These are phyloP conservation scores for Pythium sp. DNA, from an alignment of 352 stramenopile species.

Conservation along the genomic window DNA sequence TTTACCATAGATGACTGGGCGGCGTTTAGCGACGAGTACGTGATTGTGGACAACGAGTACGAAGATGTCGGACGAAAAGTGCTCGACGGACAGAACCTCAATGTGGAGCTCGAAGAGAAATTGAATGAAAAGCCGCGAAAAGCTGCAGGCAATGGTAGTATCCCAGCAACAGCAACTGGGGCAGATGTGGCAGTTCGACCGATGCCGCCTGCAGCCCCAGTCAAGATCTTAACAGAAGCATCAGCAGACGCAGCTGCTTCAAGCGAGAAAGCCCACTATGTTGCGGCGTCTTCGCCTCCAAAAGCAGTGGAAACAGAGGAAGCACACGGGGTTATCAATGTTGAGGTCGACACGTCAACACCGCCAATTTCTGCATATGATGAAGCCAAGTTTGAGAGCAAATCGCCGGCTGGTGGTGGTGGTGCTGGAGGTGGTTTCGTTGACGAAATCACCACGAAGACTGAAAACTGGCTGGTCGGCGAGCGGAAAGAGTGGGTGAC, in stretches of 20 bases:
- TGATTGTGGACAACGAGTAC: constrained; percentile 82
- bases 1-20: constrained; percentile 54
- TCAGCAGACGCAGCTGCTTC: not conserved
- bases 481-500: constrained; percentile 48
- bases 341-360: constrained; percentile 30
- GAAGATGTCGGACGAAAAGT: constrained; percentile 74
- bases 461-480: constrained; percentile 31
- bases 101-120: constrained; percentile 42
- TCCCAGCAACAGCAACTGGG: constrained; percentile 5
- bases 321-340: constrained; percentile 19
- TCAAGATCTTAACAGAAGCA: not conserved
- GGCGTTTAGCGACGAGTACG: constrained; percentile 75
- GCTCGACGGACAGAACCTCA: constrained; percentile 51
- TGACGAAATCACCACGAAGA: constrained; percentile 19
- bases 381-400: not conserved
- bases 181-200: constrained; percentile 16
- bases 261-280: constrained; percentile 18
- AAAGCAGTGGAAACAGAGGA: not conserved
- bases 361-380: constrained; percentile 4
- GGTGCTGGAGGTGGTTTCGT: not conserved
- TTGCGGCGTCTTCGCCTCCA: constrained; percentile 8
- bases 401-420: not conserved
- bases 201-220: constrained; percentile 5
- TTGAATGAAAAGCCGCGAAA: constrained; percentile 18
- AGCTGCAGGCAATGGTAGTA: constrained; percentile 5